Evolutionary conservation across 2,329 filamentous ascomycete species (phyloP), one percentile per base, ranked within the genome.

Genomic region (Hymenoscyphus albidus): DNA sequence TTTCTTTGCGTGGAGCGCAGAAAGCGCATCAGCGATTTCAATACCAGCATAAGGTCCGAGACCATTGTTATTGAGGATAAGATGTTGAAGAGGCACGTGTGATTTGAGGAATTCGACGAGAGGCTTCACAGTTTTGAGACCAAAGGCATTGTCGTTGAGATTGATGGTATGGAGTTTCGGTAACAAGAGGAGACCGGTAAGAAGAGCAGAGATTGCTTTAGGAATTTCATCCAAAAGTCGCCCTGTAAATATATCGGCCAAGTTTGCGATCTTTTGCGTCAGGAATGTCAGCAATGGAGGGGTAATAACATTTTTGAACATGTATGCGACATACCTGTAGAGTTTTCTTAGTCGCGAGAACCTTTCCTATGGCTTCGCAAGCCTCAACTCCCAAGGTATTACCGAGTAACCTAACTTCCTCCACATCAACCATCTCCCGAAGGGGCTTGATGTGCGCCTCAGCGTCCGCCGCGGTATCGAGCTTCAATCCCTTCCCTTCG

Each of bases 11-110:
- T 96, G 91, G 48, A 99, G 88, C 68, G 88, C 84, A 22, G 87
- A 89, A 62, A 99, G 88, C 6, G 95, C 91, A 75, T 97, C 88
- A 59, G 94, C 95, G 72, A 99, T 88, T 62, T 95, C 83, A 57
- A 91, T 92, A 64, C 95, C 95, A 10, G 94, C 94, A 67, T 93
- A 89, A 27, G 95, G 95, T 13, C 95, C 95, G 44, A 99, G 86
- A 35, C 95, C 95, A 78, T 99, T 99, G 83, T 99, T 99, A 83
- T 98, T 98, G 65, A 99, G 87, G 78, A 96, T 92, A 35, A 99
- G 86, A 78, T 97, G 93, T 78, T 93, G 93, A 54, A 99, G 88
- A 2, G 95, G 94, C 2, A 91, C 87, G 79, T 98, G 94, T 65
- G 88, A 85, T 63, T 91, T 88, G 67, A 99, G 87, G 80, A 99